A percentile compares a stretch with the other conserved stretches of the same genome.
These are phyloP conservation scores for Cystobasidium pallidum DNA, from an alignment of 1,284 basidiomycete species.

Conservation along the genomic window DNA sequence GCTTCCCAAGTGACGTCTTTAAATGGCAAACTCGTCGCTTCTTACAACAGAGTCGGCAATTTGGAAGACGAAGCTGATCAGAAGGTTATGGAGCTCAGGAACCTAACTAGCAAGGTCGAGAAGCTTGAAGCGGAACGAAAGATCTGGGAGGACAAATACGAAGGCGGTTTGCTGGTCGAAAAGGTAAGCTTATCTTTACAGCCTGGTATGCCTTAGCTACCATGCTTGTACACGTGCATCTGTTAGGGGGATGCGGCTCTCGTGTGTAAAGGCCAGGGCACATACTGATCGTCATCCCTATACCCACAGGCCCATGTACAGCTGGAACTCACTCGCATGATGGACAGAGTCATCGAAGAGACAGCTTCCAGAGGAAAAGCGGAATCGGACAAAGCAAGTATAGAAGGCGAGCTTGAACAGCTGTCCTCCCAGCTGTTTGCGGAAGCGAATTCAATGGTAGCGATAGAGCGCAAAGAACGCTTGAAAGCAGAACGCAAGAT, in stretches of 20 bases:
- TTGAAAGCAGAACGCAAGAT: constrained; percentile 82
- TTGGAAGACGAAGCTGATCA: constrained; percentile 88
- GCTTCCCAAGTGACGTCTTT: constrained; percentile 86
- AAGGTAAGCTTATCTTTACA: constrained; percentile 45
- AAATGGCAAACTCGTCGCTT: constrained; percentile 87
- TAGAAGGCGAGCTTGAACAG: constrained; percentile 80
- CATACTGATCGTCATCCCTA: background rate
- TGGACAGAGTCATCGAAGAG: constrained; percentile 92
- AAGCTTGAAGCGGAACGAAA: constrained; percentile 64
- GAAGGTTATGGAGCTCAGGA: constrained; percentile 65
- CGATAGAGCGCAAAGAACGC: constrained; percentile 75
- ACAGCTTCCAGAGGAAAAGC: constrained; percentile 87
- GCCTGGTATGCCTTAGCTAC: background rate
- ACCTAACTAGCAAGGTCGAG: constrained; percentile 73
- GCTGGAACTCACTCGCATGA: constrained; percentile 85
- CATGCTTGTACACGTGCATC: constrained; percentile 3
- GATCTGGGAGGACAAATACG: constrained; percentile 57
- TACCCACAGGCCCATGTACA: constrained; percentile 76
- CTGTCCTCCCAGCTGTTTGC: constrained; percentile 71
- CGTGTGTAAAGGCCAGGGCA: too few species aligned
- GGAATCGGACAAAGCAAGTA: constrained; percentile 74
- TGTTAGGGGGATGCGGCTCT: too few species aligned
- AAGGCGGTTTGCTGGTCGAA: constrained; percentile 86
- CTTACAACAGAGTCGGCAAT: constrained; percentile 88
- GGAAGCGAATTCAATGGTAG: constrained; percentile 64